Base-by-base conservation (phyloP, 345 rosid species). In the Citrus trifoliata region DNA sequence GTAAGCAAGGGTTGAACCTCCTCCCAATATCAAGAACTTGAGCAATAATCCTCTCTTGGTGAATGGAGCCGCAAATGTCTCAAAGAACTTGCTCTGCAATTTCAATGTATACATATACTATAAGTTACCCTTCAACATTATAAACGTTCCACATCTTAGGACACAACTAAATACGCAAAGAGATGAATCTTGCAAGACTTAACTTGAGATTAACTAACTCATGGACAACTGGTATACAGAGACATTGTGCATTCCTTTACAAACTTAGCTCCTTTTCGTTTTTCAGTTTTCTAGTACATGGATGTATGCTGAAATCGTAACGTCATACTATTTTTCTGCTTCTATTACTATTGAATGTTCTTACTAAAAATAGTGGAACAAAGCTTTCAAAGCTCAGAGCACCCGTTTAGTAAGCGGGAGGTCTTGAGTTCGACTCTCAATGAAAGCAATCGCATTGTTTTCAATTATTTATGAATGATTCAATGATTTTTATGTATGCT, bases 391-490 rank as follows among this genome's bases (percentile, higher is more conserved):
- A 91, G 97, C 97, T 93, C 94, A 93, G 94, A 89, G 93, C 95
- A 90, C 92, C 91, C 88, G 94, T 89, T 92, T 93, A 91, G 92
- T 91, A 92, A 88, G 94, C 91, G 91, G 94, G 93, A 94, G 94
- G 94, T 94, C 94, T 89, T 91, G 97, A 91, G 97, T 92, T 95
- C 93, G 21, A 92, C 92, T 93, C 89, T 90, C 97, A 91, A 92
- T 80, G 89, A 92, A 81, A 92, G 97, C 97, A 91, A 3, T 46
- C 51, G 0, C 51, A 46, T 13, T 12, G 51, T 46, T 46, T 13
- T 46, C 51, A 46, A 13, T 46, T 46, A 46, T 46, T 46, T 46
- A 13, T 46, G 51, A 46, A 3, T 46, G 51, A 46, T 3, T 46
- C 51, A 13, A 42, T 42, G 16, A 42, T 42, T 42, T 10, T 42